Conservation (phyloP, 2,329 filamentous ascomycete genomes). For the Colletotrichum tropicale region DNA sequence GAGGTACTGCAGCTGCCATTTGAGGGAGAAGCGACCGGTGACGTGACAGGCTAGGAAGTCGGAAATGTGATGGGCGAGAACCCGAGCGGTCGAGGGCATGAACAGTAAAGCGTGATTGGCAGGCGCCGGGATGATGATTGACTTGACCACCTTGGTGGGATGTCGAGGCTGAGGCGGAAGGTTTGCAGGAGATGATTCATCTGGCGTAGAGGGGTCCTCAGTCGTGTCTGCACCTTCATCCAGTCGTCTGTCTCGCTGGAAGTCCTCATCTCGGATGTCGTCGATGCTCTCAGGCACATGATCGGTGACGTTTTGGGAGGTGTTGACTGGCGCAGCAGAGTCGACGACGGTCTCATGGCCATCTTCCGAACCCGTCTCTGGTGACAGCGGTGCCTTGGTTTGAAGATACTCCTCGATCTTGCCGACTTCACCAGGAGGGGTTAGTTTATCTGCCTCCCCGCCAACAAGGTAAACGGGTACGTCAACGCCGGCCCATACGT, state of each 20-base stretch:
- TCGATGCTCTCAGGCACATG: conserved; percentile 41
- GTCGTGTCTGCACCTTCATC: conserved; percentile 39
- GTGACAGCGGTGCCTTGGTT: neutral
- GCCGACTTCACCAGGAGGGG: conserved; percentile 71
- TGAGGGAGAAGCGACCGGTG: conserved; percentile 78
- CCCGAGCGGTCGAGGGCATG: conserved; percentile 74
- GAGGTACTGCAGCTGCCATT: conserved; percentile 90
- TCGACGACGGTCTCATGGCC: conserved; percentile 45
- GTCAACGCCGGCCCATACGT: conserved; percentile 74
- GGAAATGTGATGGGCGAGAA: conserved; percentile 80
- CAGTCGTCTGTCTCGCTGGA: conserved; percentile 29
- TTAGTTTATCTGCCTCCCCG: conserved; percentile 78
- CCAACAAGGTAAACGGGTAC: conserved; percentile 80
- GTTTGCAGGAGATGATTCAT: conserved; percentile 40
- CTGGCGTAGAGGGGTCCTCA: conserved; percentile 51
- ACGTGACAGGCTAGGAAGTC: conserved; percentile 79
- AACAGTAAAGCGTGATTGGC: conserved; percentile 87
- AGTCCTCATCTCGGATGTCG: conserved; percentile 42
- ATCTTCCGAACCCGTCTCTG: conserved; percentile 19
- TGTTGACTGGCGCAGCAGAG: conserved; percentile 52
- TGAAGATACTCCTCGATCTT: conserved; percentile 58
- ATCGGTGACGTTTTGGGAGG: conserved; percentile 31
- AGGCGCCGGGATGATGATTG: conserved; percentile 73
- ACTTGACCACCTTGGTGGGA: conserved; percentile 65
- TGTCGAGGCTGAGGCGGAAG: conserved; percentile 52